phyloP scores from a whole-genome alignment of 352 stramenopile species.

The Pythium sukuiense region DNA sequence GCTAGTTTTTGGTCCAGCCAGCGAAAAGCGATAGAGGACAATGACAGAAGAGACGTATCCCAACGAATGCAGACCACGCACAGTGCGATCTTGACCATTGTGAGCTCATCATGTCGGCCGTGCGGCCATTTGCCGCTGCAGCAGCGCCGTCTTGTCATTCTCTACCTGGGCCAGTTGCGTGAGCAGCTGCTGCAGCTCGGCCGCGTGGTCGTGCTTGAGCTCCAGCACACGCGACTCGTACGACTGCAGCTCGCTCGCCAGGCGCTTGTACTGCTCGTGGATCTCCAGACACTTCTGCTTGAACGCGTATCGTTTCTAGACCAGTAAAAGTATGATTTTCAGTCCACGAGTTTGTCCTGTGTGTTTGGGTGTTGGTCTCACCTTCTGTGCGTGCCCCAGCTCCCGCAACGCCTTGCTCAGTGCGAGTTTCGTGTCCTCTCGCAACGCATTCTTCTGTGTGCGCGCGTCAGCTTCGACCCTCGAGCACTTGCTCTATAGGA shows the following conservation, averaged over 20 bases:
- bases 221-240: constrained; percentile 50
- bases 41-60: not conserved
- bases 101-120: not conserved
- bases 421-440: constrained; percentile 51
- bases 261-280: constrained; percentile 68
- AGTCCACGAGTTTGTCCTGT: not conserved
- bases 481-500: constrained; percentile 41
- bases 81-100: not conserved
- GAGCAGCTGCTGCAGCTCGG: constrained; percentile 67
- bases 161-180: constrained; percentile 61
- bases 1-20: constrained; percentile 34
- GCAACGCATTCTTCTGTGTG: constrained; percentile 36
- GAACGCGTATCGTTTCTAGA: constrained; percentile 77
- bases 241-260: constrained; percentile 42
- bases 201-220: constrained; percentile 55
- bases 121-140: constrained; percentile 39
- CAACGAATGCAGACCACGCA: not conserved
- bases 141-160: constrained; percentile 64
- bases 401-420: constrained; percentile 65
- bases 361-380: constrained; percentile 10
- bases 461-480: constrained; percentile 44
- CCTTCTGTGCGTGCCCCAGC: constrained; percentile 65
- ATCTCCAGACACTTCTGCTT: constrained; percentile 82
- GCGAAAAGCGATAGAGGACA: constrained; percentile 22
- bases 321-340: not conserved